phyloP scores from a whole-genome alignment of 2,329 filamentous ascomycete genomes.

The Ustulina deusta region DNA sequence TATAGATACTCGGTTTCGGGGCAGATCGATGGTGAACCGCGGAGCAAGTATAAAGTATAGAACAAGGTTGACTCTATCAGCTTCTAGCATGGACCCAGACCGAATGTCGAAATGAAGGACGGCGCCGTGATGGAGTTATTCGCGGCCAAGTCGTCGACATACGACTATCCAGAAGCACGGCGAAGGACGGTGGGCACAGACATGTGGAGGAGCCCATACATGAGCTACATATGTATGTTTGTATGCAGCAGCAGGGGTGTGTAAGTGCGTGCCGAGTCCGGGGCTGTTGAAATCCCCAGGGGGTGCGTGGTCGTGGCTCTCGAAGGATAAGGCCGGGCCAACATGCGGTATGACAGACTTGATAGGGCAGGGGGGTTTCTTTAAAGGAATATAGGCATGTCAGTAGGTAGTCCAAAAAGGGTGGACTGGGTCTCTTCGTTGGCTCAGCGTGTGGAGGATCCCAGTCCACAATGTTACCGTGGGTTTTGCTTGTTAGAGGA shows the following conservation, averaged over 20 bases:
- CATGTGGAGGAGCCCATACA: conserved; percentile 52
- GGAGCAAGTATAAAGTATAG: conserved; percentile 47
- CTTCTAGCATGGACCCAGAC: conserved; percentile 39
- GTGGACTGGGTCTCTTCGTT: conserved; percentile 45
- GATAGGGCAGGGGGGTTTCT: conserved; percentile 47
- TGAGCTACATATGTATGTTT: conserved; percentile 56
- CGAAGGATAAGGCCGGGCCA: conserved; percentile 45
- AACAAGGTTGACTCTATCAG: conserved; percentile 41
- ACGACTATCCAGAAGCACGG: conserved; percentile 51
- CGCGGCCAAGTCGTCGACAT: conserved; percentile 49
- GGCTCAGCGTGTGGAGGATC: conserved; percentile 47
- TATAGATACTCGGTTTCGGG: conserved; percentile 45
- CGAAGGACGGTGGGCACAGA: conserved; percentile 49
- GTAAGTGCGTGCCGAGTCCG: conserved; percentile 47
- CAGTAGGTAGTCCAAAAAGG: conserved; percentile 45
- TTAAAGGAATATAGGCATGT: conserved; percentile 48
- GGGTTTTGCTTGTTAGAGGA: conserved; percentile 46
- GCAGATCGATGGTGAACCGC: conserved; percentile 42
- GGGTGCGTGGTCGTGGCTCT: conserved; percentile 42
- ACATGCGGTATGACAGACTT: conserved; percentile 52
- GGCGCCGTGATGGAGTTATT: conserved; percentile 48
- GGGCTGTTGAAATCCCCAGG: conserved; percentile 49
- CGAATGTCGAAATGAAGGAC: conserved; percentile 44
- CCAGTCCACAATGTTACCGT: conserved; percentile 49
- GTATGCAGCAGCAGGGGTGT: conserved; percentile 56